Evolutionary conservation across 805 yeast genomes (phyloP), one percentile per base, ranked within the genome.

Genomic region (Yarrowia phangngaensis): DNA sequence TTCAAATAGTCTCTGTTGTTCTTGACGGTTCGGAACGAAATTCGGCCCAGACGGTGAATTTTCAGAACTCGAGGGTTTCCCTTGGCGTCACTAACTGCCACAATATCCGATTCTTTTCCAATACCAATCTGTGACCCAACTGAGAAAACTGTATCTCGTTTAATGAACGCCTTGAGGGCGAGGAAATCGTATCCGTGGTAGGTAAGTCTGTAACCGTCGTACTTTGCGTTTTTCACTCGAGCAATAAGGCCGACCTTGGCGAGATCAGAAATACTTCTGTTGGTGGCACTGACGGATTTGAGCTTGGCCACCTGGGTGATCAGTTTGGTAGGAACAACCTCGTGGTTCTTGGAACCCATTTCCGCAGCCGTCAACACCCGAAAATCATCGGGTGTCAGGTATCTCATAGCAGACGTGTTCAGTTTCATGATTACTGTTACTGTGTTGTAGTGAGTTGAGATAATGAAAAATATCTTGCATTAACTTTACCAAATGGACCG

Each of bases 351-450:
- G 1, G 97, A 82, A 9, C 97, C 98, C 64, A 76, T 72, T 63
- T 92, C 97, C 6, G 67, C 63, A 0, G 95, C 97, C 51, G 82
- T 82, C 33, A 92, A 77, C 8, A 88, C 92, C 51, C 84, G 75
- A 71, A 86, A 92, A 68, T 92, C 98, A 55, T 88, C 97, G 6
- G 82, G 73, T 55, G 95, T 80, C 62, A 92, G 70, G 63, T 92
- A 92, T 63, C 97, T 75, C 95, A 92, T 86, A 65, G 87, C 94
- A 7, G 92, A 72, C 0, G 94, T 84, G 58, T 92, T 97, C 47
- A 92, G 71, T 75, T 88, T 92, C 97, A 92, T 90, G 28, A 40
- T 70, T 13, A 22, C 20, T 22, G 31, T 24, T 26, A 3, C n/a
- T 16, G 14, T 24, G 20, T 23, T 14, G 30, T 24, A n/a, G n/a